Evolutionary conservation across 2,329 filamentous ascomycete species (phyloP), one percentile per base, ranked within the genome.

Genomic region (Cylindrodendrum hubeiense): DNA sequence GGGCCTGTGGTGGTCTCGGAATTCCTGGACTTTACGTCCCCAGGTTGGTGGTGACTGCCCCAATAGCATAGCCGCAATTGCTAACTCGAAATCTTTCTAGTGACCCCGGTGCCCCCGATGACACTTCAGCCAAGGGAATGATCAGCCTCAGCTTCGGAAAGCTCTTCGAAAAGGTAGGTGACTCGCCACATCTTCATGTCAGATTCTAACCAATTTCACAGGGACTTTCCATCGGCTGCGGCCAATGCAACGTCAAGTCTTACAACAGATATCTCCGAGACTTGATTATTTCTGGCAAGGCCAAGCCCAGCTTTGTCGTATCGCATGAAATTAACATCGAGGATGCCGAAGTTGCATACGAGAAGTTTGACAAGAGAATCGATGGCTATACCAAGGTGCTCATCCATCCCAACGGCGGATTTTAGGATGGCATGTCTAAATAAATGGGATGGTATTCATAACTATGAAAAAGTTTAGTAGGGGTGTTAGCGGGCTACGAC

Each of bases 351-450:
- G 76, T 79, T 7, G 88, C 88, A 1, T 91, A 91, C 70, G 84
- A 89, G 50, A 91, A 90, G 75, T 91, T 91, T 71, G 89, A 91
- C 73, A 86, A 87, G 77, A 80, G 89, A 52, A 84, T 90, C 34
- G 89, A 91, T 47, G 89, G 90, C 1, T 91, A 90, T 67, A 91
- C 89, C 13, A 91, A 92, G 79, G 89, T 91, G 13, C 78, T 91
- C 63, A 89, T 91, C 63, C 89, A 91, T 73, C 89, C 89, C 0
- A 91, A 91, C 67, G 89, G 89, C 5, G 76, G 70, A 3, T 76
- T 77, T 19, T 63, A 58, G 39, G 26, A 34, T 41, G 30, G 15
- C 12, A 33, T n/a, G 10, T 8, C 12, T 9, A 47, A 6, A 15
- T 34, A 21, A 6, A 37, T 51, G 24, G 44, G 33, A 63, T 53